Evolutionary conservation across 2,329 filamentous ascomycete genomes (phyloP), one percentile per base, ranked within the genome.

Genomic region (Pseudonectria buxi): DNA sequence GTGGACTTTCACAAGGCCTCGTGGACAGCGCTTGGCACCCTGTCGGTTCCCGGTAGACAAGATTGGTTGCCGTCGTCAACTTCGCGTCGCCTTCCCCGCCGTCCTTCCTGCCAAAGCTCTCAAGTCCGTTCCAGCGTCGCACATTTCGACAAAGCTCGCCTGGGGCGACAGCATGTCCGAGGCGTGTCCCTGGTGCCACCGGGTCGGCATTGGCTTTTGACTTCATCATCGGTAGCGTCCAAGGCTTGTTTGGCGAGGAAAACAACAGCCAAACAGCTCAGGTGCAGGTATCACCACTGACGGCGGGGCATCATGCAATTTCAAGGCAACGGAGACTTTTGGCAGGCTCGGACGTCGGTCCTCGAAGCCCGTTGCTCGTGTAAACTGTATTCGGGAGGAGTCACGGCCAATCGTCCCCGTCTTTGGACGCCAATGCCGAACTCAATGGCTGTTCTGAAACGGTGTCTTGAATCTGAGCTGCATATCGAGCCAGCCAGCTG

Each of bases 111-210:
- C 39, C 33, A 32, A 32, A 28, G 32, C 28, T 26, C 14, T 29
- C 39, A 36, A 26, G 37, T 28, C 30, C 30, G 28, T 25, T 14
- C 30, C 18, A 16, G 27, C 35, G 50, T 51, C 26, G 30, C 40
- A 53, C 49, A 43, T 42, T 33, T 51, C 32, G 40, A 48, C 25
- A 43, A 35, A 35, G 43, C 43, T 53, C 40, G 46, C 39, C 44
- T 44, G 41, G 37, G 34, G 33, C 28, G 28, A 25, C 42, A 39
- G 33, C 30, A 40, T 43, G 47, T 39, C 44, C 41, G 46, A 42
- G 33, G 37, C 36, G 36, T 41, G 37, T 25, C 24, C 26, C 38
- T 29, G 15, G 47, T 50, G 31, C 35, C 32, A 51, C 48, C 29
- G 36, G 9, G 18, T 22, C 18, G 9, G 9, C 5, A 9, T 9